Percentiles rank a stretch among this genome's conserved stretches.
Conservation (phyloP, 2,329 filamentous ascomycete genomes). For the Cytospora mali region DNA sequence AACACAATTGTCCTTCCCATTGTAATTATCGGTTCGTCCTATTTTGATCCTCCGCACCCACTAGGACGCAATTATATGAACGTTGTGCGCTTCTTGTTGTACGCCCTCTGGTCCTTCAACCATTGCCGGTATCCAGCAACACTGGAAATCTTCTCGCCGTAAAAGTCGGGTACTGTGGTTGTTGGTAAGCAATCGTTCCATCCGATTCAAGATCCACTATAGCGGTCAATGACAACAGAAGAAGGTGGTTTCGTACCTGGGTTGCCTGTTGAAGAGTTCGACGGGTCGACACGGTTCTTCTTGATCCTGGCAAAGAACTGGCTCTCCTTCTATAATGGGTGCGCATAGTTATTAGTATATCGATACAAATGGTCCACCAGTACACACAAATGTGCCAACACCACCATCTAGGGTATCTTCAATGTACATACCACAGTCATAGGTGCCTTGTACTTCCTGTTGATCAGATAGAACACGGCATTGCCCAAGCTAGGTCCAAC, state of each 20-base stretch:
- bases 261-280: constrained; percentile 84
- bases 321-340: constrained; percentile 72
- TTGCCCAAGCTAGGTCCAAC: constrained; percentile 82
- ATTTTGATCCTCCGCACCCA: background rate
- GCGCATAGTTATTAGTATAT: constrained; percentile 10
- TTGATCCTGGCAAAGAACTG: constrained; percentile 92
- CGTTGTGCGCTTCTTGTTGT: constrained; percentile 83
- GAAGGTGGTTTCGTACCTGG: constrained; percentile 54
- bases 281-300: constrained; percentile 89
- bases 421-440: constrained; percentile 67
- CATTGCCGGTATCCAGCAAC: constrained; percentile 90
- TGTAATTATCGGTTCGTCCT: background rate
- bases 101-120: constrained; percentile 96
- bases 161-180: constrained; percentile 81
- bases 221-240: background rate
- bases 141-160: constrained; percentile 96
- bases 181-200: background rate
- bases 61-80: constrained; percentile 53
- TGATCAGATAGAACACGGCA: constrained; percentile 74
- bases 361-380: background rate
- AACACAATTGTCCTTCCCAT: background rate
- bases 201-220: background rate
- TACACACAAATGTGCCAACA: background rate
- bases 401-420: too few relatives aligned
- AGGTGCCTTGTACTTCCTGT: constrained; percentile 69